Base-by-base conservation (phyloP, 805 yeast species). In the Candida rishiriensis region DNA sequence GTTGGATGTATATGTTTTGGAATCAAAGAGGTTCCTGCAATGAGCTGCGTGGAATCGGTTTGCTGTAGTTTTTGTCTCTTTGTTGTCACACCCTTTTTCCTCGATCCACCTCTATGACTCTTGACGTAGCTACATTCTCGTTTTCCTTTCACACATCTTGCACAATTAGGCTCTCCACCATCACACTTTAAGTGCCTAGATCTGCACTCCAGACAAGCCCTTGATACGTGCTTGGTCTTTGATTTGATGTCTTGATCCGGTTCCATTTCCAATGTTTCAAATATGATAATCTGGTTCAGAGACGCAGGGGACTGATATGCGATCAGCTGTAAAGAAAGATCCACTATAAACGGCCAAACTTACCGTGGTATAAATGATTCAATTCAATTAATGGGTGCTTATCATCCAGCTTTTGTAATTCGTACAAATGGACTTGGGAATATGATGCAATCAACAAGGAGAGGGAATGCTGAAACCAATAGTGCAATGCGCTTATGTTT, bases 181-280 rank as follows among this genome's bases (percentile, higher is more conserved):
- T 71, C 76, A 52, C 81, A 76, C 49, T 73, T 75, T 43, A 73
- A 50, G 56, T 76, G 81, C 28, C 78, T 59, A 6, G 70, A 68
- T 18, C 81, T 65, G 45, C 81, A 76, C 48, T 75, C 75, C 29
- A 76, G 54, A 53, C 81, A 76, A 0, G 81, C 81, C 16, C 72
- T 54, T 0, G 75, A 66, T 6, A 71, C 73, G 41, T 72, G 76
- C 46, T 70, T 71, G 26, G 40, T 39, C 4, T 38, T 38, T 11
- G 39, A 38, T 33, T 44, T 42, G 26, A 38, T 44, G 33, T 43
- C 15, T 21, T 21, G 26, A 21, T 21, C 26, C 7, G 26, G 7
- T 21, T 21, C 26, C 7, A 21, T 21, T 5, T 21, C 7, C 26
- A 21, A 5, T 21, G 26, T 21, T 21, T 7, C 7, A 21, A 7